phyloP scores from a whole-genome alignment of 1,139 yeast genomes.

The Suhomyces terraborum region DNA sequence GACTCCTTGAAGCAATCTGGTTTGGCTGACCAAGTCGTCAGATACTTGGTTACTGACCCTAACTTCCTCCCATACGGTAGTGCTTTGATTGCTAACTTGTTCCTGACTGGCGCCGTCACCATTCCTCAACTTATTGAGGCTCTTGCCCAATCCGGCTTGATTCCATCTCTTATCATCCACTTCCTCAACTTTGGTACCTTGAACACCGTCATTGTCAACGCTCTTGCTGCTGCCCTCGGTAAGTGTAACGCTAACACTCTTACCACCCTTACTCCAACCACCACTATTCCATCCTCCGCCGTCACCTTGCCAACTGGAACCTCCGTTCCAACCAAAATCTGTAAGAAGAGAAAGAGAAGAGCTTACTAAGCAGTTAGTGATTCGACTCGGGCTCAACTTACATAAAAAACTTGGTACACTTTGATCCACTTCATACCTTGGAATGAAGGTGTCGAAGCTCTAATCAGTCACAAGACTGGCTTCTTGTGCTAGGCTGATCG shows the following conservation, averaged over 20 bases:
- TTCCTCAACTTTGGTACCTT: slow-evolving; percentile 46
- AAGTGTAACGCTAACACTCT: slow-evolving; percentile 40
- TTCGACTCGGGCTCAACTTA: background rate
- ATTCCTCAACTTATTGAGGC: slow-evolving; percentile 33
- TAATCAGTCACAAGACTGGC: slow-evolving; percentile 14
- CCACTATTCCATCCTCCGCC: slow-evolving; percentile 21
- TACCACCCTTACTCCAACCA: slow-evolving; percentile 26
- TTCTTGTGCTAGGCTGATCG: slow-evolving; percentile 5
- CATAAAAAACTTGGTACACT: slow-evolving; percentile 3
- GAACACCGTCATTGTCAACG: slow-evolving; percentile 44
- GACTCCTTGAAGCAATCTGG: slow-evolving; percentile 50
- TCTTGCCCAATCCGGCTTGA: slow-evolving; percentile 40
- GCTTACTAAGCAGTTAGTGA: slow-evolving; percentile 23
- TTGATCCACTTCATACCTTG: slow-evolving; percentile 8
- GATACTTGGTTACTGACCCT: slow-evolving; percentile 42
- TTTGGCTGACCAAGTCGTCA: slow-evolving; percentile 45
- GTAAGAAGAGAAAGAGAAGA: slow-evolving; percentile 35
- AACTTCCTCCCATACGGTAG: slow-evolving; percentile 47
- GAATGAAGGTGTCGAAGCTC: slow-evolving; percentile 2
- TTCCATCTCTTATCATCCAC: slow-evolving; percentile 40
- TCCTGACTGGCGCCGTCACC: slow-evolving; percentile 34
- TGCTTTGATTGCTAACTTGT: slow-evolving; percentile 35
- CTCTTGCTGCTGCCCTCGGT: slow-evolving; percentile 50
- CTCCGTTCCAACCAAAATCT: slow-evolving; percentile 17
- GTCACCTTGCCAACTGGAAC: slow-evolving; percentile 21